A percentile compares a stretch with the other conserved stretches of the same genome.
Evolutionary conservation across 306 rosid species (phyloP).

Genomic region (Vigna nakashimae): DNA sequence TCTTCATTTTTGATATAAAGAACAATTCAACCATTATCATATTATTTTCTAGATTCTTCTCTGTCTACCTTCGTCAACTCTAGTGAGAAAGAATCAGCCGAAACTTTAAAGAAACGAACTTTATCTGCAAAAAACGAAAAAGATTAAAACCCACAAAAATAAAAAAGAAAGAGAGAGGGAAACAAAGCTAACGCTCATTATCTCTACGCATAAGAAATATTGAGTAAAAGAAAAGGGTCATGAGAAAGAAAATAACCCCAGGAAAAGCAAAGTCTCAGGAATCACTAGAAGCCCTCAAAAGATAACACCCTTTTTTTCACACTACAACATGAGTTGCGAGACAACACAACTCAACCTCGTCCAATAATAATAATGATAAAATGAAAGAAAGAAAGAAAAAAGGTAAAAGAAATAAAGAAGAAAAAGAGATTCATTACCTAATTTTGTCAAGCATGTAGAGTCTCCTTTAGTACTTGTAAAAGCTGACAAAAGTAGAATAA

Average conservation of each 20-base stretch:
- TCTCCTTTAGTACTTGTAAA: constrained; percentile 29
- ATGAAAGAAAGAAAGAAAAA: constrained; percentile 38
- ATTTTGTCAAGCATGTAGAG: constrained; percentile 60
- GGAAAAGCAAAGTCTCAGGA: constrained; percentile 66
- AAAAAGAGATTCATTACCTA: constrained; percentile 51
- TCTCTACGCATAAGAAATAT: constrained; percentile 64
- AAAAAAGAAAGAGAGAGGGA: not conserved
- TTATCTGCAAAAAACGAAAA: constrained; percentile 41
- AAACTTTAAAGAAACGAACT: constrained; percentile 52
- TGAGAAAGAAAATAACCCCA: constrained; percentile 61
- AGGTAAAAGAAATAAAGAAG: constrained; percentile 34
- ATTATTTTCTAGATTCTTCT: constrained; percentile 57
- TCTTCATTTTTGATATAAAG: too few species aligned
- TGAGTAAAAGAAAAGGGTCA: constrained; percentile 51
- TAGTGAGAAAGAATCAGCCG: constrained; percentile 57
- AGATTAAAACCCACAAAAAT: constrained; percentile 42
- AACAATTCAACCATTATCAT: constrained; percentile 44
- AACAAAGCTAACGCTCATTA: constrained; percentile 50
- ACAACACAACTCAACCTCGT: constrained; percentile 68
- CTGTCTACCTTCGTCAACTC: constrained; percentile 59
- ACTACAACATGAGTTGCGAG: constrained; percentile 57
- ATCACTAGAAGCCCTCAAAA: constrained; percentile 75
- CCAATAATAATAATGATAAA: constrained; percentile 47
- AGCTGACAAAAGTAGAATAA: too few species aligned
- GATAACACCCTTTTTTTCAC: constrained; percentile 56